Evolutionary conservation across 352 stramenopile genomes (phyloP), one percentile per base, ranked within the genome.

Genomic region (Globisporangium sylvaticum): DNA sequence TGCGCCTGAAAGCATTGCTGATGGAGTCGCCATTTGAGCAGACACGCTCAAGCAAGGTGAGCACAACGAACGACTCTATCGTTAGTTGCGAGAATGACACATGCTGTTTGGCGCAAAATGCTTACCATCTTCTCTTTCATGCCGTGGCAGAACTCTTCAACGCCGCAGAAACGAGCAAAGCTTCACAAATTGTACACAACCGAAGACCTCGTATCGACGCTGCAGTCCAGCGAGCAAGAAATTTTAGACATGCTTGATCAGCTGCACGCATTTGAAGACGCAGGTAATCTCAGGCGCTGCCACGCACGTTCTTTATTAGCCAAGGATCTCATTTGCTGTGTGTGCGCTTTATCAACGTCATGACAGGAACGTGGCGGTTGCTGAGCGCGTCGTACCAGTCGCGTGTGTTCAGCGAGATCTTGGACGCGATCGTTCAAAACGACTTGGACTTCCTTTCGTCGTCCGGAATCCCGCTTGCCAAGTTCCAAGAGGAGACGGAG

Each of bases 251-350:
- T 94, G 77, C 70, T 95, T 25, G 59, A 74, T 0, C 73, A 84
- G 59, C 65, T 95, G 44, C 68, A 84, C 48, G 85, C 87, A 0
- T 91, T 95, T 63, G 73, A 92, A 71, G 83, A 94, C 52, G 81
- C 74, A 10, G 84, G 84, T 72, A 56, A 9, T n/a, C 42, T 24
- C 27, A 15, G 60, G 24, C 48, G 25, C 25, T 42, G 25, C 42
- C 15, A 20, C 24, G 18, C 42, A 12, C 18, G 20, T 22, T 50
- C 18, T 22, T 2, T 1, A 12, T 9, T 10, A 24, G 8, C 20
- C 42, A 50, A 50, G 18, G 10, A 20, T n/a, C 37, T 46, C 4
- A 50, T 59, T 34, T 39, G 7, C 34, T 31, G n/a, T 52, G 7
- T 34, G 31, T 22, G 34, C 18, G 24, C 2, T 14, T 24, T 42